Base-by-base conservation (phyloP, 2,329 filamentous ascomycete species). In the Colletotrichum plurivorum region DNA sequence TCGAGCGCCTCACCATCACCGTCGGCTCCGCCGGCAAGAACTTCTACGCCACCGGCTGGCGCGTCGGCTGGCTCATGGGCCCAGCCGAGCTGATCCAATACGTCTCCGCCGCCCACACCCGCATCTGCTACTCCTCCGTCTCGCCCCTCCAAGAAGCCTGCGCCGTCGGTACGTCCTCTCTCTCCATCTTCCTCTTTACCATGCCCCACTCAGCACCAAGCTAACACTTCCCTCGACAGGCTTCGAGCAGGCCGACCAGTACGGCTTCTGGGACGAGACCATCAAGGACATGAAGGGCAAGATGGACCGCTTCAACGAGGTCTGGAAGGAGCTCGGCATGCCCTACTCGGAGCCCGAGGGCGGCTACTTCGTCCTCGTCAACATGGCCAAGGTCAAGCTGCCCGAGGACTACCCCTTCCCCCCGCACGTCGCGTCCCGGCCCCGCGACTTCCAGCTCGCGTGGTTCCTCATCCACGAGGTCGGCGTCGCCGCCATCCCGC, bases 391-490 rank as follows among this genome's bases (percentile, higher is more conserved):
- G 78, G 94, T 99, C 66, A 90, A 93, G 78, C 79, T 99, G 5
- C 96, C 96, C 0, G 87, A 87, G 5, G 90, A 91, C 78, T 99
- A 98, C 79, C 88, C 92, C 0, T 98, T 98, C 85, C 96, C 96
- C 31, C 86, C 91, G 1, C 94, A 98, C 77, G 95, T 99, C 43
- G 93, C 93, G 15, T 90, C 87, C 76, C 89, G 96, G 2, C 94
- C 96, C 25, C 87, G 96, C 36, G 96, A 99, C 79, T 99, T 98
- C 83, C 94, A 97, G 85, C 88, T 99, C 54, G 90, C 91, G 43
- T 99, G 95, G 95, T 98, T 98, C 83, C 83, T 98, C 75, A 99
- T 99, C 81, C 95, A 95, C 79, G 95, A 99, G 84, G 85, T 99
- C 20, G 96, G 96, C 10, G 94, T 99, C 31, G 96, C 96, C 3